A percentile compares a stretch with the other conserved stretches of the same genome.
Evolutionary conservation across 2,329 filamentous ascomycete genomes (phyloP).

Genomic region (Pseudopithomyces maydicus): DNA sequence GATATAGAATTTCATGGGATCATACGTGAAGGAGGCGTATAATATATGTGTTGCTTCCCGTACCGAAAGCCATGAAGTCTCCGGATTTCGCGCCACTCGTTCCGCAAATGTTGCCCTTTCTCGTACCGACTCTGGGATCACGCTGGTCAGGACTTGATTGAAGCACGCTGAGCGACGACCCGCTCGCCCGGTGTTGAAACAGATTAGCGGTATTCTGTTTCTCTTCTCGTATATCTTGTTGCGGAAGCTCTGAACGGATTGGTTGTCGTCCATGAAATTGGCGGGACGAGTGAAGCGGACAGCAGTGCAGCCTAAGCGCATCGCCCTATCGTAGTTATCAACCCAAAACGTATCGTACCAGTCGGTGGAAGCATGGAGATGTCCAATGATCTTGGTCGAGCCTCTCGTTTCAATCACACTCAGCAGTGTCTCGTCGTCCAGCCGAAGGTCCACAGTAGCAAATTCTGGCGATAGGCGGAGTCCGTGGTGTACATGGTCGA

Average conservation of each 20-base stretch:
- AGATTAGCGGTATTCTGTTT: slow-evolving; percentile 60
- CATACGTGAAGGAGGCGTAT: slow-evolving; percentile 68
- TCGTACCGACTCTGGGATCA: slow-evolving; percentile 57
- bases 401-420: slow-evolving; percentile 59
- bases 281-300: slow-evolving; percentile 66
- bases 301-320: slow-evolving; percentile 63
- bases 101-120: slow-evolving; percentile 40
- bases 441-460: slow-evolving; percentile 62
- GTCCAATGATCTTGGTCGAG: slow-evolving; percentile 66
- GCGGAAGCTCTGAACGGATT: slow-evolving; percentile 62
- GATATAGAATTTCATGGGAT: slow-evolving; percentile 74
- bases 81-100: slow-evolving; percentile 39
- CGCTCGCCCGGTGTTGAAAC: slow-evolving; percentile 67
- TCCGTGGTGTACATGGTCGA: slow-evolving; percentile 64
- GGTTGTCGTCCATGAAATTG: slow-evolving; percentile 64
- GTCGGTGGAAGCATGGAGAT: slow-evolving; percentile 53
- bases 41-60: slow-evolving; percentile 68
- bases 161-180: slow-evolving; percentile 70
- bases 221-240: slow-evolving; percentile 53
- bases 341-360: slow-evolving; percentile 65
- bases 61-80: slow-evolving; percentile 61
- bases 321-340: slow-evolving; percentile 63
- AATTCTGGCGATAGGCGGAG: slow-evolving; percentile 67
- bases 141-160: slow-evolving; percentile 68
- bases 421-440: slow-evolving; percentile 58